Evolutionary conservation across 129 eudicot genomes (phyloP).

Genomic region (Helianthus tuberosus): DNA sequence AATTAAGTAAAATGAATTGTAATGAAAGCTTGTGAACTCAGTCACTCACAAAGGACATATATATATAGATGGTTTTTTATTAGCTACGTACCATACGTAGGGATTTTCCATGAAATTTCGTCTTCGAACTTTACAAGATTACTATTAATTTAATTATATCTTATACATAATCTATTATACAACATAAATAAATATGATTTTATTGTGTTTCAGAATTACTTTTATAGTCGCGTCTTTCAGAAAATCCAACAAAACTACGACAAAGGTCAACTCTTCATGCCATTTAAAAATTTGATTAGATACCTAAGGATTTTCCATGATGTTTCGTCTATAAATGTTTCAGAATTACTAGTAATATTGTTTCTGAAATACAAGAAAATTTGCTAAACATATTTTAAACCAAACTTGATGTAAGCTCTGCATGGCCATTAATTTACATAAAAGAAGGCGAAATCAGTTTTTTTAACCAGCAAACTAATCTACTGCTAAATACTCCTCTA

Average conservation of each 20-base stretch:
- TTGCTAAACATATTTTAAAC: neutral
- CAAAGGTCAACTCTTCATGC: neutral
- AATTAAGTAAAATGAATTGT: neutral
- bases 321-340: neutral
- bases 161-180: no score
- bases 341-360: neutral
- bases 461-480: no score
- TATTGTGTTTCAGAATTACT: neutral
- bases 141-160: neutral
- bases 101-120: neutral
- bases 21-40: neutral
- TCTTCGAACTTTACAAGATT: neutral
- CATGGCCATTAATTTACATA: neutral
- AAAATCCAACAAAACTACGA: neutral
- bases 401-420: neutral
- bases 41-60: neutral
- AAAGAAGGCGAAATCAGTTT: no score
- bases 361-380: neutral
- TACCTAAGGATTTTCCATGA: neutral
- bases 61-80: neutral
- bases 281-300: neutral
- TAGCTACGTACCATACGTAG: neutral
- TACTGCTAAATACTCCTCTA: no score
- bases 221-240: neutral
- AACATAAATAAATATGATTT: neutral